A percentile compares a stretch with the other conserved stretches of the same genome.
Conservation (phyloP, 2,329 filamentous ascomycete genomes). For the Boeremia lycopersici region DNA sequence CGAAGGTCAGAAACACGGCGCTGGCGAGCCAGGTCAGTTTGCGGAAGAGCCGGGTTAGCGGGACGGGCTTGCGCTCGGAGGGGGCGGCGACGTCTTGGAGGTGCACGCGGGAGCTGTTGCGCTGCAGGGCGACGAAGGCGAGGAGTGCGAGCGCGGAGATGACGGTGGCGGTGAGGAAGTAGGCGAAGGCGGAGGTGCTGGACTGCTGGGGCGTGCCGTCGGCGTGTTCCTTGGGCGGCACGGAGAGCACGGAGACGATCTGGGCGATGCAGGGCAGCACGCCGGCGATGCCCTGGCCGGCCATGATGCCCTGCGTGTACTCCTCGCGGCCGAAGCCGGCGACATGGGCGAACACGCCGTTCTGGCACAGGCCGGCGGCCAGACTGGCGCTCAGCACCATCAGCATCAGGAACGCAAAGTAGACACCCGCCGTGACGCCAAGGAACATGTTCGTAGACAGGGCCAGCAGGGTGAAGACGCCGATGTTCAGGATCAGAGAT, state of each 20-base stretch:
- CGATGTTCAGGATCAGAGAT: conserved; percentile 77
- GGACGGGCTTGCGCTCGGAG: conserved; percentile 54
- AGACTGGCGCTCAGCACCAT: conserved; percentile 82
- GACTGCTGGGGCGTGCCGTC: conserved; percentile 46
- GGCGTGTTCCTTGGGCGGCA: conserved; percentile 58
- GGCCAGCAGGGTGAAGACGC: conserved; percentile 77
- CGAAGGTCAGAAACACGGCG: conserved; percentile 82
- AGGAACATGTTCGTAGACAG: conserved; percentile 76
- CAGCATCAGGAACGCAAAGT: conserved; percentile 80
- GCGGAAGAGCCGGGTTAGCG: conserved; percentile 69
- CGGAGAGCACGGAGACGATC: conserved; percentile 78
- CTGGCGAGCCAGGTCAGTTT: conserved; percentile 80
- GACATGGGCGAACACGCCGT: conserved; percentile 91
- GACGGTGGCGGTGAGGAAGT: conserved; percentile 85
- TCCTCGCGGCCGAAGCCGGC: conserved; percentile 82
- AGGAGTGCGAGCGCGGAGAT: conserved; percentile 74
- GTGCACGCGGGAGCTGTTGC: conserved; percentile 46
- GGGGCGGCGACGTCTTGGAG: conserved; percentile 31
- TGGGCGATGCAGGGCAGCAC: conserved; percentile 88
- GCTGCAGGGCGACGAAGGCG: conserved; percentile 76
- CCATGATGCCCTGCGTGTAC: conserved; percentile 97
- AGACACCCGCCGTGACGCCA: conserved; percentile 65
- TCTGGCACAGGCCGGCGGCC: conserved; percentile 86
- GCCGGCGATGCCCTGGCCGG: conserved; percentile 88
- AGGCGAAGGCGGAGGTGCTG: conserved; percentile 79